These are phyloP conservation scores for Mucor lusitanicus DNA, from an alignment of 371 early-diverging fungal species.

Conservation along the genomic window DNA sequence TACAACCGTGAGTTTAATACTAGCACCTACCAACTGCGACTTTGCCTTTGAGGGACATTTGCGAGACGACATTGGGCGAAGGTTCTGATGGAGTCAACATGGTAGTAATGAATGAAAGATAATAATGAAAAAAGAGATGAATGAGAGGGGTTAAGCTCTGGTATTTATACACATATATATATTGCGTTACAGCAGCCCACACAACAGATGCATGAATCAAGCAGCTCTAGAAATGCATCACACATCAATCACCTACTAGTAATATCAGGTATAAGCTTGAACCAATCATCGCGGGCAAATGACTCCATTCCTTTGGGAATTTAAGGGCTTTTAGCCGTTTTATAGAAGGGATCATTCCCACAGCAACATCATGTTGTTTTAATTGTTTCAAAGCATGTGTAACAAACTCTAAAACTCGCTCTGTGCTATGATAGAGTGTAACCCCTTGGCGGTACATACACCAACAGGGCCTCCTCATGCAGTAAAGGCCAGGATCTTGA, in stretches of 20 bases:
- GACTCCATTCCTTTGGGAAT: not conserved
- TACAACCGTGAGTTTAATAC: not conserved
- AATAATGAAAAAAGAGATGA: not conserved
- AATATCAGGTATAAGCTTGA: not conserved
- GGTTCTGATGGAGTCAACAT: constrained; percentile 2
- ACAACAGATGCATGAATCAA: not conserved
- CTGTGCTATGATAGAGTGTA: not conserved
- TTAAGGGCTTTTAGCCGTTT: not conserved
- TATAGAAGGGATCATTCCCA: not conserved
- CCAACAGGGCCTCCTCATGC: too few relatives aligned
- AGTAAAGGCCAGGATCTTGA: too few relatives aligned
- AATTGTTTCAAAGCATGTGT: not conserved
- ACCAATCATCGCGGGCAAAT: not conserved
- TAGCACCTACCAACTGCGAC: constrained; percentile 42
- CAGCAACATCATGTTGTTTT: not conserved
- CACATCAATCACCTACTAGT: not conserved
- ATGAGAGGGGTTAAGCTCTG: not conserved
- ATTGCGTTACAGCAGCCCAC: not conserved
- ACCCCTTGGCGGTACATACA: too few relatives aligned
- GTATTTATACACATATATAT: not conserved
- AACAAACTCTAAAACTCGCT: not conserved
- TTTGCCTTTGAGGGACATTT: constrained; percentile 37
- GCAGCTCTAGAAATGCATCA: not conserved
- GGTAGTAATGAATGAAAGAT: not conserved
- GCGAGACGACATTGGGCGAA: constrained; percentile 25